A percentile compares a stretch with the other conserved stretches of the same genome.
phyloP scores from a whole-genome alignment of 108 stramenopile species.

The Pinguiococcus pyrenoidosus region DNA sequence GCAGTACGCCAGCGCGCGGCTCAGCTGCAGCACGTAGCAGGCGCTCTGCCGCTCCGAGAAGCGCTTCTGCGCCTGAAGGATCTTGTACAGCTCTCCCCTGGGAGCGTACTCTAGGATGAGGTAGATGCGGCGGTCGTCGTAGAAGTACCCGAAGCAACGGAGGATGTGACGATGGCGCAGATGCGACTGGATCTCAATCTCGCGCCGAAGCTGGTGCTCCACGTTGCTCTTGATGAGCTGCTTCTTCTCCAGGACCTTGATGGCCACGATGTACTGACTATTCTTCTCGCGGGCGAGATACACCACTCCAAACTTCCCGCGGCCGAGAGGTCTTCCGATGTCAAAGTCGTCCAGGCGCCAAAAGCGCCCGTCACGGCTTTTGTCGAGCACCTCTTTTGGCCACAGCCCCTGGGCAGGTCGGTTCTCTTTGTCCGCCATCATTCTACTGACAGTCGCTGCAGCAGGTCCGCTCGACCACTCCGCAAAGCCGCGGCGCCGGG shows the following conservation, averaged over 20 bases:
- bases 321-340: conserved; percentile 91
- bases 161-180: conserved; percentile 84
- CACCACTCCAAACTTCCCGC: conserved; percentile 89
- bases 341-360: conserved; percentile 86
- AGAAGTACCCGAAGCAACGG: conserved; percentile 96
- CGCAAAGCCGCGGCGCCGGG: too few species aligned
- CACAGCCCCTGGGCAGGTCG: too few species aligned
- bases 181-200: conserved; percentile 97
- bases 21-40: conserved; percentile 68
- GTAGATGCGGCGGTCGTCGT: conserved; percentile 88
- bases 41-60: conserved; percentile 70
- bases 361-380: too few species aligned
- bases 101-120: conserved; percentile 92
- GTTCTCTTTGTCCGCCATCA: too few species aligned
- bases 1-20: conserved; percentile 76
- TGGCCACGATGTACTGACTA: conserved; percentile 91
- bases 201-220: conserved; percentile 92
- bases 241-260: conserved; percentile 88
- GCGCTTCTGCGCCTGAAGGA: conserved; percentile 48
- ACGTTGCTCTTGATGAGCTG: conserved; percentile 88
- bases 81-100: conserved; percentile 91
- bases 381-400: too few species aligned
- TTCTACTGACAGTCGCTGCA: too few species aligned
- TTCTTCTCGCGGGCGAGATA: conserved; percentile 86
- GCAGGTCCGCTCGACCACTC: too few species aligned